These are phyloP conservation scores for Phytopythium chamaehyphon DNA, from an alignment of 352 stramenopile genomes.

Conservation along the genomic window DNA sequence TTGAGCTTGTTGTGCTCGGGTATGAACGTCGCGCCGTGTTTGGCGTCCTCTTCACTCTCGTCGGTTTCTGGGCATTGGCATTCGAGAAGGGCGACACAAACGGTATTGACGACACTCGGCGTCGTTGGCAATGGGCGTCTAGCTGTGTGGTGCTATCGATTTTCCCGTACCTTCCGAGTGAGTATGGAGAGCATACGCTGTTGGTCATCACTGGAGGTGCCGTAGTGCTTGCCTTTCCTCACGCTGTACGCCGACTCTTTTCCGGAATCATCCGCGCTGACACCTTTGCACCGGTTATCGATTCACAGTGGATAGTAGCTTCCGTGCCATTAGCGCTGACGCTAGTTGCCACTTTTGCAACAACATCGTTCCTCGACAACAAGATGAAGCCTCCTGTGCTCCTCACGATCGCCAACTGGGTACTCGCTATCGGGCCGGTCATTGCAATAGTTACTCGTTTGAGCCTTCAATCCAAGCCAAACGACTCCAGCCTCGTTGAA, in stretches of 20 bases:
- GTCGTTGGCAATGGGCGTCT: slow-evolving; percentile 18
- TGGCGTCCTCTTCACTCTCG: slow-evolving; percentile 50
- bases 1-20: slow-evolving; percentile 68
- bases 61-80: slow-evolving; percentile 46
- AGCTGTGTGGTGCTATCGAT: slow-evolving; percentile 57
- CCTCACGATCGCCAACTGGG: slow-evolving; percentile 58
- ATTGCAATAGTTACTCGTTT: slow-evolving; percentile 23
- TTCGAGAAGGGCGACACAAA: background rate
- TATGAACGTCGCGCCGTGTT: slow-evolving; percentile 69
- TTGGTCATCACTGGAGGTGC: slow-evolving; percentile 55
- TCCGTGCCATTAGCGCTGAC: slow-evolving; percentile 25
- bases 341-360: slow-evolving; percentile 38
- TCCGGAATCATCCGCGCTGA: background rate
- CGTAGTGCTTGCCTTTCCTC: slow-evolving; percentile 13
- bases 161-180: slow-evolving; percentile 69
- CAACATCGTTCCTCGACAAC: slow-evolving; percentile 51
- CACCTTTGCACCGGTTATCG: background rate
- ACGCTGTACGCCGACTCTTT: background rate
- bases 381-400: slow-evolving; percentile 46
- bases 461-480: too few species aligned
- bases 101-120: background rate
- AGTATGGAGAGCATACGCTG: slow-evolving; percentile 64
- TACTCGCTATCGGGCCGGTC: slow-evolving; percentile 39
- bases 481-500: background rate
- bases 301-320: slow-evolving; percentile 1